A percentile compares a stretch with the other conserved stretches of the same genome.
phyloP scores from a whole-genome alignment of 768 basidiomycete genomes.

The Phylloporus rhodoxanthus region DNA sequence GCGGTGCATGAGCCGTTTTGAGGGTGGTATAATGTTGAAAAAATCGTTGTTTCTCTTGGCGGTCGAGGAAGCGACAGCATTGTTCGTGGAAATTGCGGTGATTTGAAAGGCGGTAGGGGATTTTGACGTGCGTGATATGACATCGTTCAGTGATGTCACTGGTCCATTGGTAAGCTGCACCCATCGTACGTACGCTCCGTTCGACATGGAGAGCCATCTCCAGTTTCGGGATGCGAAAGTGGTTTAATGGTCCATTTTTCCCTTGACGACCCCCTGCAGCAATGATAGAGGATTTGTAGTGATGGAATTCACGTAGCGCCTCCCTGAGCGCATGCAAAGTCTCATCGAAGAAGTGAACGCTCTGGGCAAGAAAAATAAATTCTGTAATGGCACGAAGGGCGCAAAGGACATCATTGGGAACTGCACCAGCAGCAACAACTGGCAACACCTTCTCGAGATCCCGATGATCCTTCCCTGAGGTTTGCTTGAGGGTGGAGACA shows the following conservation, averaged over 20 bases:
- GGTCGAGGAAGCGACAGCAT: constrained; percentile 6
- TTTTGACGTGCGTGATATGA: constrained; percentile 8
- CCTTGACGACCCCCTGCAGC: not conserved
- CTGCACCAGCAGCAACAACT: constrained; percentile 6
- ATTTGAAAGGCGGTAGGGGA: not conserved
- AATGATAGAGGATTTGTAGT: constrained; percentile 7
- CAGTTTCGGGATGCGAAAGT: constrained; percentile 17
- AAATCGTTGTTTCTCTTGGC: constrained; percentile 3
- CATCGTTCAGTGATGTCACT: constrained; percentile 11
- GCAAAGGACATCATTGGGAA: constrained; percentile 24
- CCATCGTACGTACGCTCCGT: constrained; percentile 24
- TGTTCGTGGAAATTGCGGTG: constrained; percentile 1
- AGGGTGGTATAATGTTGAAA: constrained; percentile 3
- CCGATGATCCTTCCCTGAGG: not conserved
- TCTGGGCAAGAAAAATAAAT: constrained; percentile 35
- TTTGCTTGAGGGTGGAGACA: constrained; percentile 7
- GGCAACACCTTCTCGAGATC: constrained; percentile 6
- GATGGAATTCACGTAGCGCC: constrained; percentile 5
- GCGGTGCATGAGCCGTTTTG: not conserved
- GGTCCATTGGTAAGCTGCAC: constrained; percentile 18
- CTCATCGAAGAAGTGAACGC: not conserved
- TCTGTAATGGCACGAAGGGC: constrained; percentile 34
- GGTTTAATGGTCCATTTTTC: constrained; percentile 3
- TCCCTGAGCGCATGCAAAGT: constrained; percentile 1
- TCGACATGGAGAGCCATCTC: constrained; percentile 17